Conservation (phyloP, 2,329 filamentous ascomycete genomes). For the Aspergillus japonicus region DNA sequence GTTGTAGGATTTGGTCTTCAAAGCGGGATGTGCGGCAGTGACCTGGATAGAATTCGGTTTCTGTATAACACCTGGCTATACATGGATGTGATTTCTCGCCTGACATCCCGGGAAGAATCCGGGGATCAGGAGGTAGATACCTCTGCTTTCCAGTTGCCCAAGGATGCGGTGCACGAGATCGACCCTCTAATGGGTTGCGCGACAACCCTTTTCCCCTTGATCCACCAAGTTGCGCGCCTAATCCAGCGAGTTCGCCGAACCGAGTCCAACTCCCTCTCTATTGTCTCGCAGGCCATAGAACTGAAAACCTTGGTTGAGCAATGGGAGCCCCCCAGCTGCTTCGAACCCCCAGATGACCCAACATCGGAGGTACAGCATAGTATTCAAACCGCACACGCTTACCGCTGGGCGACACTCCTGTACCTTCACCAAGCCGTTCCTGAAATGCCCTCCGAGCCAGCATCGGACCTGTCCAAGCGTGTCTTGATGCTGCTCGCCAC, state of each 20-base stretch:
- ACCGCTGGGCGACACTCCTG: slow-evolving; percentile 64
- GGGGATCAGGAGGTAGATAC: slow-evolving; percentile 50
- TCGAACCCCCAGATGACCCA: slow-evolving; percentile 63
- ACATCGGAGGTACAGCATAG: slow-evolving; percentile 62
- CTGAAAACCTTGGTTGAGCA: slow-evolving; percentile 60
- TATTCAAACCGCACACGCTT: slow-evolving; percentile 66
- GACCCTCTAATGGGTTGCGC: slow-evolving; percentile 72
- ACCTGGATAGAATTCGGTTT: slow-evolving; percentile 60
- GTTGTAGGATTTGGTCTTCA: slow-evolving; percentile 50
- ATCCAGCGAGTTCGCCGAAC: slow-evolving; percentile 61
- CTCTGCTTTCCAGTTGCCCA: slow-evolving; percentile 42
- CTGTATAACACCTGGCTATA: slow-evolving; percentile 72
- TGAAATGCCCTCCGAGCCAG: slow-evolving; percentile 61
- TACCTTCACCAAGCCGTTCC: slow-evolving; percentile 69
- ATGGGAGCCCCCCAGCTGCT: slow-evolving; percentile 60
- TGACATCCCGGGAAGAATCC: slow-evolving; percentile 62
- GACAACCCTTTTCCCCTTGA: slow-evolving; percentile 65
- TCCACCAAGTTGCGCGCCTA: slow-evolving; percentile 64
- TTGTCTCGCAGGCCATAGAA: slow-evolving; percentile 62
- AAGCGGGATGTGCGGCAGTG: slow-evolving; percentile 42
- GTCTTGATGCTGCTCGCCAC: slow-evolving; percentile 62
- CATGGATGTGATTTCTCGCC: slow-evolving; percentile 68
- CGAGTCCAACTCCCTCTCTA: slow-evolving; percentile 57
- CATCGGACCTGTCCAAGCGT: slow-evolving; percentile 60
- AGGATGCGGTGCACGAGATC: slow-evolving; percentile 54